Conservation (phyloP, 371 early-diverging fungal genomes). For the Mortierella sp. region DNA sequence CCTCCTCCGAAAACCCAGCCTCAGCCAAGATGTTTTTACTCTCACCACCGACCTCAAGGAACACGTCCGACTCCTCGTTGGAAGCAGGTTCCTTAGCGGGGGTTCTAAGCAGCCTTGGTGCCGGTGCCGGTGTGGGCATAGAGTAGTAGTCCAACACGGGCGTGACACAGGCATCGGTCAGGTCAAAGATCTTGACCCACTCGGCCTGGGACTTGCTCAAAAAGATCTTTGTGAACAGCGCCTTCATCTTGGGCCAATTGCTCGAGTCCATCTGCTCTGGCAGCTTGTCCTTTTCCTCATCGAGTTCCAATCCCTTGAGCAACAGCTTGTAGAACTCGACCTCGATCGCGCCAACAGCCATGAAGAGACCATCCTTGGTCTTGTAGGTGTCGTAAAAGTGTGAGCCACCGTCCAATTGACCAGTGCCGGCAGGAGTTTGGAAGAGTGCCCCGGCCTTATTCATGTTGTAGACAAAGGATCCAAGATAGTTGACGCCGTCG, state of each 20-base stretch:
- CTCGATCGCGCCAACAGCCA: conserved; percentile 85
- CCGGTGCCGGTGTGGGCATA: conserved; percentile 68
- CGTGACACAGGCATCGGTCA: conserved; percentile 81
- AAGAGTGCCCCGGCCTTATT: conserved; percentile 68
- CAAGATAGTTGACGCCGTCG: conserved; percentile 43
- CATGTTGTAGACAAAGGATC: conserved; percentile 68
- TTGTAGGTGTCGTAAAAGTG: conserved; percentile 81
- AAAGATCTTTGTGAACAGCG: conserved; percentile 67
- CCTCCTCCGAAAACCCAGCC: conserved; percentile 64
- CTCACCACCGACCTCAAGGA: conserved; percentile 70
- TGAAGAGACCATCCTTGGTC: conserved; percentile 77
- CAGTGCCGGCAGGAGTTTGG: conserved; percentile 71
- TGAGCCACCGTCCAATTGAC: conserved; percentile 80
- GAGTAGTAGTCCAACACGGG: conserved; percentile 75
- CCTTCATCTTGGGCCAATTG: conserved; percentile 71
- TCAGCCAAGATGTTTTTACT: conserved; percentile 67
- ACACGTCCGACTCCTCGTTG: conserved; percentile 42
- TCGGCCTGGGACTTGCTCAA: conserved; percentile 72
- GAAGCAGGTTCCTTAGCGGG: conserved; percentile 58
- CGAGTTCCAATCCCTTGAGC: conserved; percentile 67
- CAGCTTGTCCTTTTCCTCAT: conserved; percentile 48
- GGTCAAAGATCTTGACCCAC: conserved; percentile 77
- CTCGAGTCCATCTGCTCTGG: conserved; percentile 70
- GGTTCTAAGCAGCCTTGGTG: conserved; percentile 73
- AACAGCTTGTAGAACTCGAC: conserved; percentile 77